A percentile compares a stretch with the other conserved stretches of the same genome.
Conservation (phyloP, 345 rosid genomes). For the Noccaea caerulescens region DNA sequence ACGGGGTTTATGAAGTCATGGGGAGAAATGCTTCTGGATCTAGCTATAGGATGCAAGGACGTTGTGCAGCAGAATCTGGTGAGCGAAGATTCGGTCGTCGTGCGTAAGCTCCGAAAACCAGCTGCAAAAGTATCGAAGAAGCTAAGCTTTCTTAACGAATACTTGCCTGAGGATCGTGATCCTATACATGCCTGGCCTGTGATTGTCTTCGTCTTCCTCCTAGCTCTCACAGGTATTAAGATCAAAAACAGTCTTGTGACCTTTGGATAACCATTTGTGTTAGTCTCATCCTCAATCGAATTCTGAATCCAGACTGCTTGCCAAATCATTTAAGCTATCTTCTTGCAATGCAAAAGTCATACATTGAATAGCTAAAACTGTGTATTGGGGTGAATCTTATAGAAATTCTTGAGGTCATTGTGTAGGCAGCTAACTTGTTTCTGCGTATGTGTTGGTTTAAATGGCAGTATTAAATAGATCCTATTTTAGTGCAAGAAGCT, state of each 20-base stretch:
- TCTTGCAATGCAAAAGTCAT: constrained; percentile 23
- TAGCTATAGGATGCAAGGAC: constrained; percentile 77
- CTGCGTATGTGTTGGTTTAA: background rate
- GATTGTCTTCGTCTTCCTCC: constrained; percentile 61
- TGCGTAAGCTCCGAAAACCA: constrained; percentile 72
- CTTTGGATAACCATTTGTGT: constrained; percentile 17
- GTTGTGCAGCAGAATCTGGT: constrained; percentile 65
- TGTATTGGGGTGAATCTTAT: constrained; percentile 3
- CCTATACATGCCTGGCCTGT: constrained; percentile 89
- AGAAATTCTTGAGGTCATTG: background rate
- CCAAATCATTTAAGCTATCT: background rate
- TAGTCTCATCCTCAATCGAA: background rate
- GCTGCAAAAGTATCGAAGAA: constrained; percentile 61
- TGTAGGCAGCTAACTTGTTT: constrained; percentile 3
- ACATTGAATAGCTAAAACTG: background rate
- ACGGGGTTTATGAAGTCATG: constrained; percentile 81
- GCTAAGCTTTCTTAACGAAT: constrained; percentile 79
- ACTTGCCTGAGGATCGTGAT: constrained; percentile 96
- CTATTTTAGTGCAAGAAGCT: constrained; percentile 1
- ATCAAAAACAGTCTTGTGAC: background rate
- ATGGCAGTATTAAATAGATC: background rate
- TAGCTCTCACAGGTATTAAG: constrained; percentile 76
- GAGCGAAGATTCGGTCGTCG: constrained; percentile 72
- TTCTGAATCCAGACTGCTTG: background rate
- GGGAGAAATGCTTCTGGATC: constrained; percentile 85